Evolutionary conservation across 495 filamentous ascomycete genomes (phyloP), one percentile per base, ranked within the genome.

Genomic region (Pyrenopolyporus hunteri): DNA sequence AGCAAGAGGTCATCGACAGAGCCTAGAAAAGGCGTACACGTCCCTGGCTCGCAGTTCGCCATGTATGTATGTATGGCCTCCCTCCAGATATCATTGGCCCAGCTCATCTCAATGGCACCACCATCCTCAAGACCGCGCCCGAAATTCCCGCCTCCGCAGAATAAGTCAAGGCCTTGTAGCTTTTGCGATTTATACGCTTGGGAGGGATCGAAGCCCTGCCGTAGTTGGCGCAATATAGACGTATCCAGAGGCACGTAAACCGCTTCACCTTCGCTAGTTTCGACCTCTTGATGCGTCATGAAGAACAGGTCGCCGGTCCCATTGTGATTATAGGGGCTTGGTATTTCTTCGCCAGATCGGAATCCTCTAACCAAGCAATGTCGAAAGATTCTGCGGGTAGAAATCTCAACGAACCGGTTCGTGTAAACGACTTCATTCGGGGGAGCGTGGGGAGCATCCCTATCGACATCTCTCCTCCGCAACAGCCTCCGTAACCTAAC

Each of bases 51-150:
- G 1, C 60, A 57, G 59, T 91, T 91, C 3, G 87, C 87, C 63
- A 80, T 80, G 60, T 90, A 90, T 0, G 85, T 86, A 51, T 89
- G 85, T 1, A 91, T 82, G 1, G 90, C 86, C 20, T 76, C 66
- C 3, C 70, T 72, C 66, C 77, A 82, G 33, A 84, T 82, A 64
- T 93, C 90, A 16, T 90, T 83, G 22, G 83, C 82, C 80, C 80
- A 87, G 16, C 78, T 69, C 73, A 85, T 85, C 11, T 84, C 66
- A 9, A 91, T 76, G 2, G 74, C 86, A 5, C 85, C 86, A 2
- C 83, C 83, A 43, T 91, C 89, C 65, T 92, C 89, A 0, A 92
- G 73, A 1, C 89, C 89, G 23, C 89, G 77, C 2, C 86, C 89
- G 57, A 92, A 83, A 62, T 85, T 89, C 0, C 89, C 89, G 35